A percentile compares a stretch with the other conserved stretches of the same genome.
Evolutionary conservation across 495 filamentous ascomycete species (phyloP).

Genomic region (Massariosphaeria phaeospora): DNA sequence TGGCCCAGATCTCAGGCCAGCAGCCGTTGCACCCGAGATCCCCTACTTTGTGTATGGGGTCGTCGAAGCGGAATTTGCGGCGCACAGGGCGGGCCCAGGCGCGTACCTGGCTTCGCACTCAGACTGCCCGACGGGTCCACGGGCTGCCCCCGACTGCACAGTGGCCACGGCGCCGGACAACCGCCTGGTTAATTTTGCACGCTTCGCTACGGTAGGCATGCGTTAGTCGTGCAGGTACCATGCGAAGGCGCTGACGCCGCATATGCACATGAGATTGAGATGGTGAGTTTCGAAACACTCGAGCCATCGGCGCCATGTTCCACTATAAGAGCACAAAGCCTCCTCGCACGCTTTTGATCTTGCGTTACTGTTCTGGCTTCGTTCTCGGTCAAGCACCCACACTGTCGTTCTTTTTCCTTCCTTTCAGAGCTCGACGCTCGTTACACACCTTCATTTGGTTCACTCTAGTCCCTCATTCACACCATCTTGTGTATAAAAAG

Average conservation of each 20-base stretch:
- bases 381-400: neutral
- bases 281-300: slow-evolving; percentile 12
- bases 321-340: neutral
- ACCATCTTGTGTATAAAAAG: slow-evolving; percentile 3
- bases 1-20: too few species aligned
- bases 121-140: neutral
- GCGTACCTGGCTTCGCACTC: neutral
- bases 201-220: too few species aligned
- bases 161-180: neutral
- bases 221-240: neutral
- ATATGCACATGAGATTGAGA: neutral
- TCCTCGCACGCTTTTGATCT: neutral
- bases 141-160: neutral
- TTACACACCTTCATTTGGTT: slow-evolving; percentile 2
- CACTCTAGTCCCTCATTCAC: slow-evolving; percentile 9
- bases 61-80: too few species aligned
- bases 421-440: slow-evolving; percentile 9
- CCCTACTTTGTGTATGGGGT: too few species aligned
- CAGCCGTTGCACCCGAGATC: too few species aligned
- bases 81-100: too few species aligned
- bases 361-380: neutral
- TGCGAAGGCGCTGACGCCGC: neutral
- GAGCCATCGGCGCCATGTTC: neutral
- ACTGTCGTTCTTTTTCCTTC: slow-evolving; percentile 7
- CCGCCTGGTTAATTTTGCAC: neutral